A percentile compares a stretch with the other conserved stretches of the same genome.
These are phyloP conservation scores for Scheffersomyces ergatensis DNA, from an alignment of 805 yeast genomes.

Conservation along the genomic window DNA sequence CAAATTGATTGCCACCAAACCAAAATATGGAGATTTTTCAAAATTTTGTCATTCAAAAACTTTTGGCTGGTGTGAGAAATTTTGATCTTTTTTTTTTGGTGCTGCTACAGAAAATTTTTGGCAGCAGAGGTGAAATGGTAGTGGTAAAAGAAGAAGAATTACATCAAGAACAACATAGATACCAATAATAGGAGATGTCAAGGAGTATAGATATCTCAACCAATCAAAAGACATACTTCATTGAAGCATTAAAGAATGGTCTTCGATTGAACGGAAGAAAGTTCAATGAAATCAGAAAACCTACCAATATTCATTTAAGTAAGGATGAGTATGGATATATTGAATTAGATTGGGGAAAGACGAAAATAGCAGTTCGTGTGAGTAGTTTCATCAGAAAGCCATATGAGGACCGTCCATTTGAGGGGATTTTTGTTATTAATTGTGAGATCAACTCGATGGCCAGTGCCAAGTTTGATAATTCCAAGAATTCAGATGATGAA, in stretches of 20 bases:
- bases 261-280: constrained; percentile 68
- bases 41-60: no score
- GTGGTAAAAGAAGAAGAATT: no score
- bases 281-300: constrained; percentile 61
- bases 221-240: constrained; percentile 61
- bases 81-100: no score
- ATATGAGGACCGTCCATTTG: constrained; percentile 88
- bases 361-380: constrained; percentile 66
- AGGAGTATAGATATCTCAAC: constrained; percentile 59
- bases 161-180: no score
- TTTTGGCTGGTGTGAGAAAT: no score
- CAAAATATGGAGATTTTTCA: no score
- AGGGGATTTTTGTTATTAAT: constrained; percentile 79
- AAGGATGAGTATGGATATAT: constrained; percentile 75
- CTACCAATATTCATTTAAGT: constrained; percentile 58
- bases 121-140: neutral
- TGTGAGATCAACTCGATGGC: constrained; percentile 93
- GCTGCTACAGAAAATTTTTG: no score
- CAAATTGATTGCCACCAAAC: no score
- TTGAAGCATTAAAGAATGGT: constrained; percentile 61
- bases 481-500: constrained; percentile 74
- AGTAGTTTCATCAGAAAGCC: constrained; percentile 78
- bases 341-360: constrained; percentile 73
- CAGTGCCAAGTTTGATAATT: constrained; percentile 76
- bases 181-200: constrained; percentile 43